Percentiles rank a stretch among this genome's conserved stretches.
phyloP scores from a whole-genome alignment of 1,139 yeast species.

The Pneumocystis sp. region DNA sequence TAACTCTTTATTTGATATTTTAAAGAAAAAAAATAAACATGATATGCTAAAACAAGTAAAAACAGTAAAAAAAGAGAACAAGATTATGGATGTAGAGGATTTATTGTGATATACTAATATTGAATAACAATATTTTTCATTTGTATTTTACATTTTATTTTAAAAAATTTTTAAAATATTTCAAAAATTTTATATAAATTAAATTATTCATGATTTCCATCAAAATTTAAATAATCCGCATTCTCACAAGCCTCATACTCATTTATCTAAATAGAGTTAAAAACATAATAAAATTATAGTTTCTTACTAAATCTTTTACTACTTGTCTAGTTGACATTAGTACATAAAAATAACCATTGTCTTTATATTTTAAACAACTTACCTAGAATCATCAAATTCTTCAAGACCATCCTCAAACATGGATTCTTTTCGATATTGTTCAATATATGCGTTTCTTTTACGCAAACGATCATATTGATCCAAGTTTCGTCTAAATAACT shows the following conservation, averaged over 20 bases:
- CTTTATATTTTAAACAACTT: conserved; percentile 17
- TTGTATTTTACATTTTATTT: not conserved
- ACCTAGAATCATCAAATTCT: conserved; percentile 69
- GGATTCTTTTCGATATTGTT: conserved; percentile 48
- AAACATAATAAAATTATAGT: not conserved
- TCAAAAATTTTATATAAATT: not conserved
- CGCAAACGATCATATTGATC: conserved; percentile 70
- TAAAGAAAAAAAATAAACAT: not conserved
- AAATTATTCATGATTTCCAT: not conserved
- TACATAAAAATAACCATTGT: conserved; percentile 31
- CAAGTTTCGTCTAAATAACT: conserved; percentile 47
- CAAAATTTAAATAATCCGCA: conserved; percentile 38
- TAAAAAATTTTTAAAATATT: not conserved
- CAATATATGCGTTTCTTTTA: conserved; percentile 69
- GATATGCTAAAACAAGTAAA: not conserved
- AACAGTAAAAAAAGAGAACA: not conserved
- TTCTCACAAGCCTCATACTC: conserved; percentile 55
- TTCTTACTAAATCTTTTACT: not conserved
- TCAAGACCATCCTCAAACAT: conserved; percentile 48
- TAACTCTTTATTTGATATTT: not conserved
- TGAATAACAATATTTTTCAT: not conserved
- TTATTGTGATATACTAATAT: not conserved
- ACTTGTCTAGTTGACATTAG: conserved; percentile 18
- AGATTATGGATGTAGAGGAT: conserved; percentile 3
- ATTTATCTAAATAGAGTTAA: conserved; percentile 28